Evolutionary conservation across 805 yeast species (phyloP), one percentile per base, ranked within the genome.

Genomic region (Metschnikowia continentalis): DNA sequence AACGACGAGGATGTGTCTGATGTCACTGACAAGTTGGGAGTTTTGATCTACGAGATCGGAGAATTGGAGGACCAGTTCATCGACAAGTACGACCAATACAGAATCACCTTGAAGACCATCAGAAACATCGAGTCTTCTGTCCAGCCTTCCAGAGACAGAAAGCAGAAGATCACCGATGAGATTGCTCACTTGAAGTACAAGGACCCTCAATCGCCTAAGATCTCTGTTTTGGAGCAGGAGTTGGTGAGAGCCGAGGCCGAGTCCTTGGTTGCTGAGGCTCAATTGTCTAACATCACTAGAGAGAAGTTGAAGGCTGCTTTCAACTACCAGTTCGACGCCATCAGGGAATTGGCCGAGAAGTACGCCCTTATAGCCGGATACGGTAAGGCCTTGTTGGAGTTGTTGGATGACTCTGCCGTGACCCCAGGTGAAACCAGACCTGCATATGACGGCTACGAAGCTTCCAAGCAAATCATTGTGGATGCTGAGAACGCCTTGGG

Each of bases 381-480:
- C 80, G 98, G 98, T 77, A 92, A 92, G 80, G 97, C 97, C 42
- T 77, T 92, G 60, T 81, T 94, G 68, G 98, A 94, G 80, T 83
- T 92, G 67, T 82, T 92, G 70, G 98, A 92, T 71, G 98, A 92
- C 74, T 76, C 94, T 59, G 96, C 98, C 57, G 97, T 94, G 59
- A 92, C 97, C 61, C 99, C 99, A 57, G 99, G 99, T 79, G 98
- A 92, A 80, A 86, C 96, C 59, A 90, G 98, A 80, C 92, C 96
- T 46, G 92, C 96, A 54, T 92, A 94, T 75, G 98, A 94, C 68
- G 98, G 98, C 61, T 92, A 90, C 72, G 97, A 92, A 71, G 96
- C 97, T 53, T 88, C 97, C 56, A 91, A 90, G 80, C 98, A 94
- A 80, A 90, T 94, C 76, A 90, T 94, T 67, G 87, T 90, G 69